A percentile compares a stretch with the other conserved stretches of the same genome.
phyloP scores from a whole-genome alignment of 1,284 basidiomycete genomes.

The Ustilago vetiveriae region DNA sequence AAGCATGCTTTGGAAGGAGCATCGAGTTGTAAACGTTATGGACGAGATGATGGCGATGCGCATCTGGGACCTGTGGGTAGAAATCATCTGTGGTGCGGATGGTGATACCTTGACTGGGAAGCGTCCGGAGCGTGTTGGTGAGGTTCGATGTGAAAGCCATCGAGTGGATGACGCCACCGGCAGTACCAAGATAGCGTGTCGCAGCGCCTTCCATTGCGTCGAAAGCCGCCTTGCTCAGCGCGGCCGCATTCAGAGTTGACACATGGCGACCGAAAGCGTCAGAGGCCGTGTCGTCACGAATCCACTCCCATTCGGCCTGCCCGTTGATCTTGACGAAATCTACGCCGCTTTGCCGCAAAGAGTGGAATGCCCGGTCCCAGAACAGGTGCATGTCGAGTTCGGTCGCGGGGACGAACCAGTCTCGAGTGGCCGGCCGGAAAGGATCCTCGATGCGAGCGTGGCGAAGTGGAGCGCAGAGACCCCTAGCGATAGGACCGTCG shows the following conservation, averaged over 20 bases:
- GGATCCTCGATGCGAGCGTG: conserved; percentile 20
- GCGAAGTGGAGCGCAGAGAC: conserved; percentile 21
- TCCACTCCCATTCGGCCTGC: conserved; percentile 57
- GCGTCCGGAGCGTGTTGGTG: conserved; percentile 35
- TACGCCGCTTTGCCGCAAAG: conserved; percentile 53
- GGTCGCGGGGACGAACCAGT: conserved; percentile 37
- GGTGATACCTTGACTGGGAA: conserved; percentile 22
- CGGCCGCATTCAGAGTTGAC: background rate
- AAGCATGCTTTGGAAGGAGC: conserved; percentile 41
- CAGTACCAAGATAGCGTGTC: conserved; percentile 42
- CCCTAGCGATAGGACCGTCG: conserved; percentile 26
- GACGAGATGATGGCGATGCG: conserved; percentile 61
- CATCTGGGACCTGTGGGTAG: conserved; percentile 55
- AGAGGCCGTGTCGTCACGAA: background rate
- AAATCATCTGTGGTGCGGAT: conserved; percentile 54
- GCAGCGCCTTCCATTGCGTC: conserved; percentile 52
- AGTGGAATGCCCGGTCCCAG: conserved; percentile 56
- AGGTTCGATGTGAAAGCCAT: conserved; percentile 47
- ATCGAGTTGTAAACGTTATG: conserved; percentile 51
- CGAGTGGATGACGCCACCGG: conserved; percentile 55
- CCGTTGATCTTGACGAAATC: conserved; percentile 66
- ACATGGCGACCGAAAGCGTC: background rate
- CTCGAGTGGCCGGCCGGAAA: conserved; percentile 65
- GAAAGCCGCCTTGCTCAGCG: conserved; percentile 14
- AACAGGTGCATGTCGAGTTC: conserved; percentile 42